Conservation (phyloP, 2,329 filamentous ascomycete species). For the Claviceps sp. region DNA sequence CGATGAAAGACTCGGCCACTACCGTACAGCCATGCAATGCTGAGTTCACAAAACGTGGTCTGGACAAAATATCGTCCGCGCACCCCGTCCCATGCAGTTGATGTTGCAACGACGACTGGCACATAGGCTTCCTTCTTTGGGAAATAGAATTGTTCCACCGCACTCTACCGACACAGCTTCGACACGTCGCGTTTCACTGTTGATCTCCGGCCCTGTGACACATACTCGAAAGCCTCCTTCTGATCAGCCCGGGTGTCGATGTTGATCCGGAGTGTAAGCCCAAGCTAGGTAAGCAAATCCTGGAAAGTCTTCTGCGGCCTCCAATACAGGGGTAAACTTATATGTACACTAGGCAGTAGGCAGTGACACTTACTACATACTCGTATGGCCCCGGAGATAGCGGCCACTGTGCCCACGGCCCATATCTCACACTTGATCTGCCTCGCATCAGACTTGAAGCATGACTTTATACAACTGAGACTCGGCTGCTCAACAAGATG, state of each 20-base stretch:
- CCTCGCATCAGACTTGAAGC: no score
- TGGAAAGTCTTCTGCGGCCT: no score
- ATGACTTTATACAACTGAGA: no score
- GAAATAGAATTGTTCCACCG: constrained; percentile 7
- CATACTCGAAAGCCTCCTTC: background rate
- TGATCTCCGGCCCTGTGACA: background rate
- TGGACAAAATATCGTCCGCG: background rate
- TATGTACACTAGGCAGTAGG: no score
- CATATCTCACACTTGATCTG: no score
- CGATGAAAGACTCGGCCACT: background rate
- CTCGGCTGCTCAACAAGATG: no score
- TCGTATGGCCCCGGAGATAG: no score
- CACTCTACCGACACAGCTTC: background rate
- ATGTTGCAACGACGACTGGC: background rate
- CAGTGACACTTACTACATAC: no score
- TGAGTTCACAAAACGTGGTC: no score
- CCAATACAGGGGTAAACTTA: no score
- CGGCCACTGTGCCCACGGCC: no score
- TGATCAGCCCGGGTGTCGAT: background rate
- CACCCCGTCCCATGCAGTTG: background rate
- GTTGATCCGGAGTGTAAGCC: background rate
- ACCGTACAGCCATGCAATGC: background rate
- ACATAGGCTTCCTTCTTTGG: background rate
- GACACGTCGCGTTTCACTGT: background rate
- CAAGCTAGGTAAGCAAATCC: no score